phyloP scores from a whole-genome alignment of 345 rosid species.

The Gossypium raimondii region DNA sequence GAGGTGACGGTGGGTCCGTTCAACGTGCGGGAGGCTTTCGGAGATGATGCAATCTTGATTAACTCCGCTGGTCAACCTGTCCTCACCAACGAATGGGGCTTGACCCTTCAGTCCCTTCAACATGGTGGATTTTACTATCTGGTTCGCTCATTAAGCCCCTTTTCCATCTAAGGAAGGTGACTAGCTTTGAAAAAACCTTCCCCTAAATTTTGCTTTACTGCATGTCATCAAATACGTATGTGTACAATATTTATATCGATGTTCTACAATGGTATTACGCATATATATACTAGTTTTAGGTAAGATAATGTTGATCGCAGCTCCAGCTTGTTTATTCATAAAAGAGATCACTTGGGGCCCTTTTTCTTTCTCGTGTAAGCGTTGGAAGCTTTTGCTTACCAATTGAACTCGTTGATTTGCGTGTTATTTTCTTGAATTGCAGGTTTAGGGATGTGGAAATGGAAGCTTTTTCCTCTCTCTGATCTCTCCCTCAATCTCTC shows the following conservation, averaged over 20 bases:
- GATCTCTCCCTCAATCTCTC: neutral
- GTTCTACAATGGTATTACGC: too few relatives aligned
- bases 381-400: slow-evolving; percentile 2
- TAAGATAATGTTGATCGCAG: neutral
- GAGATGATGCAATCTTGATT: slow-evolving; percentile 70
- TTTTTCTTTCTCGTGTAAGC: neutral
- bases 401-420: neutral
- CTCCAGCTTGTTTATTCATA: neutral
- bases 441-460: slow-evolving; percentile 6
- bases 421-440: neutral
- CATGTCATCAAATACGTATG: neutral
- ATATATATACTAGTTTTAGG: neutral
- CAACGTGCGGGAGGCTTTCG: slow-evolving; percentile 83
- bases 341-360: neutral
- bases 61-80: slow-evolving; percentile 80
- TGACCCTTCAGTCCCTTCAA: slow-evolving; percentile 75
- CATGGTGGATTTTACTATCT: slow-evolving; percentile 82
- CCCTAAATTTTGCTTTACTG: neutral
- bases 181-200: neutral
- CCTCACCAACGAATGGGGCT: slow-evolving; percentile 77
- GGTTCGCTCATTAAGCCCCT: slow-evolving; percentile 30
- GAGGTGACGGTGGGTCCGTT: slow-evolving; percentile 68
- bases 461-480: slow-evolving; percentile 3
- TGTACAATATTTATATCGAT: neutral
- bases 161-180: slow-evolving; percentile 9